Conservation (phyloP, 805 yeast species). For the Metschnikowia anglica region DNA sequence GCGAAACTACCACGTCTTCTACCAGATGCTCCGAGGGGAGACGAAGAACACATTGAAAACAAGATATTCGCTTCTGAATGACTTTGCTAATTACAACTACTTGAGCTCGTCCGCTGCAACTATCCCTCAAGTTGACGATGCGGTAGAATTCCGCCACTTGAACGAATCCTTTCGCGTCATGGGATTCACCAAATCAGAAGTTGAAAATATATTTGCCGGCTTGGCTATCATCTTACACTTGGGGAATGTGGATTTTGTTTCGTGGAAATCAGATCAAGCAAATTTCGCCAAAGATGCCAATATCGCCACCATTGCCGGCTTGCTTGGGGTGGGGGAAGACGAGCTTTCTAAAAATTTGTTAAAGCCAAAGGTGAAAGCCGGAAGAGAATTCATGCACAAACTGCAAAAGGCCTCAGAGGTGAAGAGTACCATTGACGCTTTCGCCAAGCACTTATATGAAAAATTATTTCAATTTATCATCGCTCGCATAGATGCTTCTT, state of each 20-base stretch:
- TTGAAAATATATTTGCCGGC: conserved; percentile 56
- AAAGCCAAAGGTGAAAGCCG: conserved; percentile 86
- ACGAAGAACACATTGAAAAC: conserved; percentile 45
- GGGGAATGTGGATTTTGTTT: conserved; percentile 77
- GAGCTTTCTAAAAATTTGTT: conserved; percentile 59
- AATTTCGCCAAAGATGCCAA: conserved; percentile 51
- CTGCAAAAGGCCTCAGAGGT: conserved; percentile 79
- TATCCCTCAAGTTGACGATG: conserved; percentile 77
- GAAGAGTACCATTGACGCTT: conserved; percentile 75
- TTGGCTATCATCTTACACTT: conserved; percentile 78
- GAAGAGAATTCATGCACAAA: conserved; percentile 80
- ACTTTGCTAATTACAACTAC: conserved; percentile 50
- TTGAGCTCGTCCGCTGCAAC: conserved; percentile 49
- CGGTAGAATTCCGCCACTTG: conserved; percentile 61
- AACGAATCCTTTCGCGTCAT: conserved; percentile 67
- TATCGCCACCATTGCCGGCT: conserved; percentile 50
- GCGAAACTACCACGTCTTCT: conserved; percentile 91
- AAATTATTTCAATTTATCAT: conserved; percentile 77
- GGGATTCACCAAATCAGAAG: conserved; percentile 61
- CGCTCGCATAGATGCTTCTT: conserved; percentile 65
- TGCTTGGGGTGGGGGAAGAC: conserved; percentile 61
- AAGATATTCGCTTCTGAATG: conserved; percentile 41
- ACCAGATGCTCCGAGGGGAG: conserved; percentile 76
- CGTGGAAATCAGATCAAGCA: conserved; percentile 76
- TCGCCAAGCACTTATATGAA: conserved; percentile 85